phyloP scores from a whole-genome alignment of 2,329 filamentous ascomycete genomes.

The Phyllosticta ampelicida region DNA sequence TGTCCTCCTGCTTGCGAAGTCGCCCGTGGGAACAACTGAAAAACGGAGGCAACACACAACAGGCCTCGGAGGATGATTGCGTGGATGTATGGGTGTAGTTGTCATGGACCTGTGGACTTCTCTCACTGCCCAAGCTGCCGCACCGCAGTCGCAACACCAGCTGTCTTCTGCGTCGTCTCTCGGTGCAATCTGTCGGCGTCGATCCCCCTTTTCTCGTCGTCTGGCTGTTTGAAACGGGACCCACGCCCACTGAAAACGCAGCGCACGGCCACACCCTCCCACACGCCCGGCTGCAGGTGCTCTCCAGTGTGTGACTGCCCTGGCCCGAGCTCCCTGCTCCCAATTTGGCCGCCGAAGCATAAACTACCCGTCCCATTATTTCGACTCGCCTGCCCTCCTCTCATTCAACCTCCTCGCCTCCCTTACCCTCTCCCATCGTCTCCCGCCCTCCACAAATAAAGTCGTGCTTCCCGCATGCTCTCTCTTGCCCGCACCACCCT shows the following conservation, averaged over 20 bases:
- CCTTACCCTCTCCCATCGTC: not conserved
- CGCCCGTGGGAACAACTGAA: not conserved
- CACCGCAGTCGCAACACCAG: no score
- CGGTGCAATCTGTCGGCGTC: constrained; percentile 10
- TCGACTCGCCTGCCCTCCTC: constrained; percentile 7
- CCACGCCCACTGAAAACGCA: not conserved
- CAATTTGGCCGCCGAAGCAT: constrained; percentile 4
- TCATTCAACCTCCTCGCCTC: constrained; percentile 4
- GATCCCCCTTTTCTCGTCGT: constrained; percentile 11
- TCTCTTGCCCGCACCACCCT: constrained; percentile 28
- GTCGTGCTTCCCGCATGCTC: constrained; percentile 18
- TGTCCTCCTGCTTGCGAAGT: not conserved
- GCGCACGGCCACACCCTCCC: not conserved
- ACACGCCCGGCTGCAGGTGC: no score
- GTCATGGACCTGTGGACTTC: no score
- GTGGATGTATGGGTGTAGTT: no score
- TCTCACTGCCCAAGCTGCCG: no score
- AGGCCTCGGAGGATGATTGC: no score
- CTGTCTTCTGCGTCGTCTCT: not conserved
- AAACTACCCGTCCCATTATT: constrained; percentile 1
- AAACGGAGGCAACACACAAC: not conserved
- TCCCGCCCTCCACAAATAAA: constrained; percentile 3
- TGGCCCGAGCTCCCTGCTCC: not conserved
- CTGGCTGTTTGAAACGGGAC: not conserved
- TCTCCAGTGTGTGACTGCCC: not conserved